Base-by-base conservation (phyloP, 2,329 filamentous ascomycete species). In the Scedosporium dehoogii region DNA sequence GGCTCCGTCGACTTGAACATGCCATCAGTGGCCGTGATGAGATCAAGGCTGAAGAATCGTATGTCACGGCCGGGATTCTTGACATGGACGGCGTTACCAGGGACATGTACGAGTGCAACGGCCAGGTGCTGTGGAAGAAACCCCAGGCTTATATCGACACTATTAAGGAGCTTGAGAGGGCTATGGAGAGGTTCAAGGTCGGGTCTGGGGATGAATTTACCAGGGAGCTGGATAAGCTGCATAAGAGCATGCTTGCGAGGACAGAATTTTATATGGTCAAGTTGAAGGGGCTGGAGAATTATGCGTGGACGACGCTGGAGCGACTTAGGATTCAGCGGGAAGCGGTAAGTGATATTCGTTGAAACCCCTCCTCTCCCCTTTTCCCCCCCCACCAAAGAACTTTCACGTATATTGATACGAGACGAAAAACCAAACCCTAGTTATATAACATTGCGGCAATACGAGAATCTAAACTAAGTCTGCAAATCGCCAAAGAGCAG, bases 371-470 rank as follows among this genome's bases (percentile, higher is more conserved):
- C 16, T 57, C 6, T 9, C 58, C 41, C 16, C 18, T 3, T 29
- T 21, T 5, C 9, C 9, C 33, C n/a, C 12, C 2, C 3, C 14
- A 2, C 23, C 33, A 3, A 4, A 38, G 56, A 6, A 41, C 29
- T 38, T n/a, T 21, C 23, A 41, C 16, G 12, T 23, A n/a, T 7
- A 25, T 14, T 18, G 14, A 23, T 25, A 12, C 48, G 5, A 53
- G 10, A 21, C 10, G 18, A 53, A 18, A 12, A 21, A 5, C 16
- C 44, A 16, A 46, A n/a, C 44, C 27, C 6, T 63, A 86, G 83
- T 74, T 87, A 6, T 87, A 86, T 71, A 87, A 86, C 70, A 84
- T 87, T 71, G 85, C 86, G 69, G 82, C 83, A 3, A 84, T 87
- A 73, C 82, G 84, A 61, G 85, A 87, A 69, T 84, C 82, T 4